phyloP scores from a whole-genome alignment of 2,329 filamentous ascomycete genomes.

The Xylariomycetidae sp. region DNA sequence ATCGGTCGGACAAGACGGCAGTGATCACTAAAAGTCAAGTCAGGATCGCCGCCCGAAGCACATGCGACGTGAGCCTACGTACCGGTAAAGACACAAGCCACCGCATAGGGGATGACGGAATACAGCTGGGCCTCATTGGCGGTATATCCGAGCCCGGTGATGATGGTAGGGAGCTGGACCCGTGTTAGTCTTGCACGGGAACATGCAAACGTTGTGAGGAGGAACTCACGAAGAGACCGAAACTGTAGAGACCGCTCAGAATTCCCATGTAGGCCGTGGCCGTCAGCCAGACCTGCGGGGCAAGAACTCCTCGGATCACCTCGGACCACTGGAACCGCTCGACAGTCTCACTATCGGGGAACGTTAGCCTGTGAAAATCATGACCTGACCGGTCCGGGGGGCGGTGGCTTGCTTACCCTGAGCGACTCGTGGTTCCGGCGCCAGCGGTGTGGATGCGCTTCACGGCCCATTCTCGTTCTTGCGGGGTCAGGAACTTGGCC shows the following conservation, averaged over 20 bases:
- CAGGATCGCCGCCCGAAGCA: too few species aligned
- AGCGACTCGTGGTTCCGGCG: too few species aligned
- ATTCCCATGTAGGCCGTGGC: constrained; percentile 59
- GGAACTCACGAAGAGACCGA: constrained; percentile 56
- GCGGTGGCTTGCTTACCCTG: too few species aligned
- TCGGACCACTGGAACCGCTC: constrained; percentile 58
- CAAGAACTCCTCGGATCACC: constrained; percentile 56
- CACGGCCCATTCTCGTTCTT: too few species aligned
- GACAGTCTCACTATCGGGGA: constrained; percentile 22
- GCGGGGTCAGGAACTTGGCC: constrained; percentile 51
- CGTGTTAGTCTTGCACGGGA: background rate
- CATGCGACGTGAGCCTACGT: constrained; percentile 10
- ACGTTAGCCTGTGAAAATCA: constrained; percentile 46
- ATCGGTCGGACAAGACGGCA: constrained; percentile 56
- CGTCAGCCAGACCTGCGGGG: constrained; percentile 58
- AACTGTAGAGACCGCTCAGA: constrained; percentile 54
- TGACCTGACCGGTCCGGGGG: constrained; percentile 27
- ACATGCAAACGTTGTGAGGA: background rate
- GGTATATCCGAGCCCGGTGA: constrained; percentile 50
- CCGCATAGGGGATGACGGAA: constrained; percentile 61
- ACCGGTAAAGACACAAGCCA: constrained; percentile 53
- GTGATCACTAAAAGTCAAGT: too few species aligned
- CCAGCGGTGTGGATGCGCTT: too few species aligned
- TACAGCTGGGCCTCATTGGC: constrained; percentile 56
- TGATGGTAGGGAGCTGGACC: constrained; percentile 56